These are phyloP conservation scores for Staphylotrichum longicolle DNA, from an alignment of 495 filamentous ascomycete species.

Conservation along the genomic window DNA sequence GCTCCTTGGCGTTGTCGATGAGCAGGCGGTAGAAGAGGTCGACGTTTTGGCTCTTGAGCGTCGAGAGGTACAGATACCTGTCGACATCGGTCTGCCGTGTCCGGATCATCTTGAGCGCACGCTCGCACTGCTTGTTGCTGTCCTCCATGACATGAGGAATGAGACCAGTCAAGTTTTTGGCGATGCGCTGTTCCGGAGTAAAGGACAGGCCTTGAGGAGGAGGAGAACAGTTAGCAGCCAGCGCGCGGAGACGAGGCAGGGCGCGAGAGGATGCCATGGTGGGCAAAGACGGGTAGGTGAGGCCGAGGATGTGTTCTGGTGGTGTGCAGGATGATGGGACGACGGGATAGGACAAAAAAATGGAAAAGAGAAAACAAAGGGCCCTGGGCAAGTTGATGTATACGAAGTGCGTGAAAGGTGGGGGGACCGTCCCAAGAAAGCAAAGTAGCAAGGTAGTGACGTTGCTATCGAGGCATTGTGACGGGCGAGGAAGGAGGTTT, in stretches of 20 bases:
- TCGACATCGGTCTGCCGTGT: slow-evolving; percentile 78
- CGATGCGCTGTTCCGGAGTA: slow-evolving; percentile 52
- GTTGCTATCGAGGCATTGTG: slow-evolving; percentile 1
- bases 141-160: slow-evolving; percentile 58
- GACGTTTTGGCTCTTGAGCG: slow-evolving; percentile 81
- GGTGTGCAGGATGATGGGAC: neutral
- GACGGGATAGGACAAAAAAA: neutral
- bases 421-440: neutral
- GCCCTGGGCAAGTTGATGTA: no score
- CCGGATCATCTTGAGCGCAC: slow-evolving; percentile 65
- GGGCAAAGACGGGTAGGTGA: neutral
- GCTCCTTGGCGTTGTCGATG: slow-evolving; percentile 82
- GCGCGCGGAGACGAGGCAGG: slow-evolving; percentile 9
- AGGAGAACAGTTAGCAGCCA: slow-evolving; percentile 21
- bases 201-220: slow-evolving; percentile 51
- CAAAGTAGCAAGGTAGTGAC: neutral
- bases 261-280: slow-evolving; percentile 3
- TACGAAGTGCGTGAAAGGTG: no score
- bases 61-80: slow-evolving; percentile 90
- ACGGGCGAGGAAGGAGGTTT: slow-evolving; percentile 8
- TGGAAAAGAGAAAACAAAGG: no score
- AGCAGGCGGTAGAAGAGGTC: slow-evolving; percentile 95
- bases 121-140: slow-evolving; percentile 50
- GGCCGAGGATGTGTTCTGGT: neutral
- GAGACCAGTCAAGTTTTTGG: slow-evolving; percentile 58